Evolutionary conservation across 495 filamentous ascomycete genomes (phyloP), one percentile per base, ranked within the genome.

Genomic region (Aspergillus coremiiformis): DNA sequence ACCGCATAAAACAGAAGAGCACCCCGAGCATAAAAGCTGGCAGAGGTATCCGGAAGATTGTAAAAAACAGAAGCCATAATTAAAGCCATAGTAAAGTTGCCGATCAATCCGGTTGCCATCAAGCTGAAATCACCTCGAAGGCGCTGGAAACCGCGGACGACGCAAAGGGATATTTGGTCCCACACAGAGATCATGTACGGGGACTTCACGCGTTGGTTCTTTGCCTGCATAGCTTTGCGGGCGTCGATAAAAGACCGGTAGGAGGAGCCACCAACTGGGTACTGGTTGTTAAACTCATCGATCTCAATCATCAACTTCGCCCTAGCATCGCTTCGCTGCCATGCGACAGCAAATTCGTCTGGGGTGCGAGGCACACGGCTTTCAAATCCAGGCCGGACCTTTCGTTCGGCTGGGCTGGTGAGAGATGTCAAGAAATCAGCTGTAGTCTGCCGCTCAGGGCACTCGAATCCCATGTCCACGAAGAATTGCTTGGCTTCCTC

Each of bases 1-100:
- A 90, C 81, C 39, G 87, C 85, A 59, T 94, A 93, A 75, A 95
- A 95, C 20, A 95, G 69, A 7, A 94, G 71, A 44, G 85, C 85
- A 23, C 85, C 86, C 17, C 86, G 77, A 53, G 78, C 73, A 70
- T 79, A 94, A 68, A 94, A 90, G 59, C 78, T 85, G 33, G 61
- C 58, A 3, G 86, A 87, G 30, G 71, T 72, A 3, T 55, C 62
- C 21, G 75, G 66, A 9, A 91, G 66, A 55, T 92, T 84, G 69
- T 83, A 94, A 71, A 91, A 95, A 44, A 95, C 83, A 57, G 78
- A 84, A 30, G 82, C 80, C 60, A 94, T 79, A 63, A 95, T 83
- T 30, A 95, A 71, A 21, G 86, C 74, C 76, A 90, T 84, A 57
- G 79, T 63, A 47, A 78, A 70, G 57, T 94, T 90, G 21, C 81